Evolutionary conservation across 768 basidiomycete genomes (phyloP).

Genomic region (Rhizopogon vulgaris): DNA sequence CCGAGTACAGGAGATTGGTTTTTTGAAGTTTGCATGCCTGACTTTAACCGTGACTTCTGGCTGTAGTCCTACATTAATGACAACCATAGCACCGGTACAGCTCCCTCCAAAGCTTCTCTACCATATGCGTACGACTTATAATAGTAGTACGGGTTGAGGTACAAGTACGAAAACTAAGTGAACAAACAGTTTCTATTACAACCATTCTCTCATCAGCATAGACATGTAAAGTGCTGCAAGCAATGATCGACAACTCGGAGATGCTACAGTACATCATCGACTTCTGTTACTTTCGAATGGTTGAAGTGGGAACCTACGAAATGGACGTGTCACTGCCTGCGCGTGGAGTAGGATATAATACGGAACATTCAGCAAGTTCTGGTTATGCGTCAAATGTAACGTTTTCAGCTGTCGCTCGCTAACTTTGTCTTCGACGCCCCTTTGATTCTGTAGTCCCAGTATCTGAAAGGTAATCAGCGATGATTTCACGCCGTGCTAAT

Average conservation of each 20-base stretch:
- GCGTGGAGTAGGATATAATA: slow-evolving; percentile 21
- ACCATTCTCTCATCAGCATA: slow-evolving; percentile 16
- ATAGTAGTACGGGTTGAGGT: no score
- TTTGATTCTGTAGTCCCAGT: slow-evolving; percentile 72
- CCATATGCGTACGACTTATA: slow-evolving; percentile 31
- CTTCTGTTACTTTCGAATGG: slow-evolving; percentile 40
- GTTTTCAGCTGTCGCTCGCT: neutral
- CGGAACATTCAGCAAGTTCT: slow-evolving; percentile 2
- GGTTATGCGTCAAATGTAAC: slow-evolving; percentile 15
- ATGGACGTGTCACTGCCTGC: slow-evolving; percentile 28
- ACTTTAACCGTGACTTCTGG: neutral
- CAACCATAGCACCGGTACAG: slow-evolving; percentile 15
- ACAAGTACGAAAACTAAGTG: slow-evolving; percentile 25
- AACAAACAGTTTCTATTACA: neutral
- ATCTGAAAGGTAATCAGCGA: slow-evolving; percentile 35
- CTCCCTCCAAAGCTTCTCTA: slow-evolving; percentile 36
- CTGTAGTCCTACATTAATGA: neutral
- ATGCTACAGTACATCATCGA: slow-evolving; percentile 38
- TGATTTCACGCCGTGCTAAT: slow-evolving; percentile 10
- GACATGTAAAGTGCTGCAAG: slow-evolving; percentile 35
- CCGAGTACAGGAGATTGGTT: no score
- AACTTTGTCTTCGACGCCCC: slow-evolving; percentile 31
- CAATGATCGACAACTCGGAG: slow-evolving; percentile 36
- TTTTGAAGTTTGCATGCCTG: no score
- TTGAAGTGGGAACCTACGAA: slow-evolving; percentile 17